Evolutionary conservation across 345 rosid species (phyloP).

Genomic region (Erucastrum elatum): DNA sequence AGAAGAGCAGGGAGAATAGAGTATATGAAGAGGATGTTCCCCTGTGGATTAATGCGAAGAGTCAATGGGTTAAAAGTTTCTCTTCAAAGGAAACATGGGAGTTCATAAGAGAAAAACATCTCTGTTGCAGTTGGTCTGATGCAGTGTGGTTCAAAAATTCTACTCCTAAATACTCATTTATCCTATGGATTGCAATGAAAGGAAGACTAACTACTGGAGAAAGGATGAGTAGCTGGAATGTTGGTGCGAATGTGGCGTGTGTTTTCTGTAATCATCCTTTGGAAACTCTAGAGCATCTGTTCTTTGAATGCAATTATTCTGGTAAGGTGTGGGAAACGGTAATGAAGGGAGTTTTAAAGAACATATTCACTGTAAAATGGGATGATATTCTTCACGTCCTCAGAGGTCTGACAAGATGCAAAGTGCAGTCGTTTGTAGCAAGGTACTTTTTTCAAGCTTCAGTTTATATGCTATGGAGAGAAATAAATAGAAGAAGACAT

Average conservation of each 20-base stretch:
- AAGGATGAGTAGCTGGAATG: background rate
- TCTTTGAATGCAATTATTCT: background rate
- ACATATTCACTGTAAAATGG: too few species aligned
- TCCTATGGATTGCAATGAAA: background rate
- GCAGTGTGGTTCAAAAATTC: background rate
- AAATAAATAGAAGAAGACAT: too few species aligned
- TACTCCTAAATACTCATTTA: background rate
- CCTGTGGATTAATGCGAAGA: background rate
- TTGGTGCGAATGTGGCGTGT: background rate
- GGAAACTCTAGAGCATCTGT: background rate
- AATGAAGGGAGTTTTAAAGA: too few species aligned
- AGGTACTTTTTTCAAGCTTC: too few species aligned
- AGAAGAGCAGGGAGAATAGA: background rate
- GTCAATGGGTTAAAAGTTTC: background rate
- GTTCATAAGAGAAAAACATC: background rate
- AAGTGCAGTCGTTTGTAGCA: too few species aligned
- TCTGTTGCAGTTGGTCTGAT: background rate
- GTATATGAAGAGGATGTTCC: background rate
- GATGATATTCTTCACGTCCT: too few species aligned
- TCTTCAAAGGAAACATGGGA: background rate
- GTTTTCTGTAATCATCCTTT: background rate
- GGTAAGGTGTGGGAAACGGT: too few species aligned
- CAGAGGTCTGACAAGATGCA: too few species aligned
- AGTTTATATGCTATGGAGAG: too few species aligned
- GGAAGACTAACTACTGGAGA: background rate